Conservation (phyloP, 352 stramenopile species). For the Pythium brachiatum region DNA sequence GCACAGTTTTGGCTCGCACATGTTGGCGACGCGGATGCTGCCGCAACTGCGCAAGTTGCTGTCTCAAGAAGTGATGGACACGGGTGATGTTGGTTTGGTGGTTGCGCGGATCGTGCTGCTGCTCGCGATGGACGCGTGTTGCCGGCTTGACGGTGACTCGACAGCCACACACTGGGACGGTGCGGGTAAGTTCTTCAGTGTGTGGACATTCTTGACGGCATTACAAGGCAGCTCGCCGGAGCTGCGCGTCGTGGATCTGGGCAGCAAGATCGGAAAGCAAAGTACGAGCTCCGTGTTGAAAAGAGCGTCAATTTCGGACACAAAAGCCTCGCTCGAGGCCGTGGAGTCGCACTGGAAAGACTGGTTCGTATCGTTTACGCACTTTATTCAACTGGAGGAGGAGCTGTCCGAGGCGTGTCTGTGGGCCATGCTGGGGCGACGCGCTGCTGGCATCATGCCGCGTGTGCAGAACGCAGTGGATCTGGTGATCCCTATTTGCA, state of each 20-base stretch:
- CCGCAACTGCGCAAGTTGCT: conserved; percentile 22
- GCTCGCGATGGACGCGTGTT: conserved; percentile 27
- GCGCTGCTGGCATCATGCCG: conserved; percentile 21
- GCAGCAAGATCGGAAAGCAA: no score
- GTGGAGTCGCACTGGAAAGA: background rate
- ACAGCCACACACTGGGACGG: background rate
- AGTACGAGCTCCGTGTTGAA: no score
- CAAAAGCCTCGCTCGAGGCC: background rate
- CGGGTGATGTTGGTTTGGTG: conserved; percentile 12
- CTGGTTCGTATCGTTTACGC: conserved; percentile 24
- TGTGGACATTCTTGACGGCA: conserved; percentile 14
- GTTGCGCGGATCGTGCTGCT: conserved; percentile 29
- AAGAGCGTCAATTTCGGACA: no score
- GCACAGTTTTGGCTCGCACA: no score
- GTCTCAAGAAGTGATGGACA: conserved; percentile 29
- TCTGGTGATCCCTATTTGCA: conserved; percentile 25
- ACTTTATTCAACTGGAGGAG: conserved; percentile 25
- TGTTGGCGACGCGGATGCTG: no score
- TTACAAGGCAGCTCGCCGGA: background rate
- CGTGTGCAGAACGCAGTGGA: conserved; percentile 5
- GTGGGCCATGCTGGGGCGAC: conserved; percentile 28
- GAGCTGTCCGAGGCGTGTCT: conserved; percentile 23
- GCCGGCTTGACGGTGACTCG: conserved; percentile 2
- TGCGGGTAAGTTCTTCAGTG: conserved; percentile 10
- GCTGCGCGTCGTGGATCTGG: background rate